phyloP scores from a whole-genome alignment of 2,329 filamentous ascomycete genomes.

The Phaeomoniella chlamydospora region DNA sequence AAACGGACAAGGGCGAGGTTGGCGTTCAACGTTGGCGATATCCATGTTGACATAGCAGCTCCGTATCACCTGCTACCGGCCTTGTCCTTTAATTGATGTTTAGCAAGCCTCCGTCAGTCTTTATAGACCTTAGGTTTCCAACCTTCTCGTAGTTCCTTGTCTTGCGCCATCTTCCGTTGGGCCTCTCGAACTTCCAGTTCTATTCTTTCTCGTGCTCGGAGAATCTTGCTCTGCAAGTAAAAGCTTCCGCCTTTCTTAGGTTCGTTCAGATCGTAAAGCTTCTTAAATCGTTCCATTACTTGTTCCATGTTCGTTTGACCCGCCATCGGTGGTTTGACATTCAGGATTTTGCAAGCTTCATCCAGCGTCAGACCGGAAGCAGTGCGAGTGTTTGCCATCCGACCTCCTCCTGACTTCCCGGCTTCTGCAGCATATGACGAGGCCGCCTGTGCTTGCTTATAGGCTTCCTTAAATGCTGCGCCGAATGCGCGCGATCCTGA shows the following conservation, averaged over 20 bases:
- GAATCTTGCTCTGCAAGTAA: constrained; percentile 93
- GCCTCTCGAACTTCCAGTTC: constrained; percentile 70
- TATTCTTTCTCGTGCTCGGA: constrained; percentile 81
- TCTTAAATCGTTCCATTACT: constrained; percentile 80
- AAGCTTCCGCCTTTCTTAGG: constrained; percentile 94
- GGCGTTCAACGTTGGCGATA: too few relatives aligned
- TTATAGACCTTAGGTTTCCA: constrained; percentile 96
- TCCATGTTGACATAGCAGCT: too few relatives aligned
- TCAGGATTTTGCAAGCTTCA: constrained; percentile 93
- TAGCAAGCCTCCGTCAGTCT: constrained; percentile 51
- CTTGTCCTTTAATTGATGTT: too few relatives aligned
- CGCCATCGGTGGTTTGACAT: constrained; percentile 74
- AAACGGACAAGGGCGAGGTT: too few relatives aligned
- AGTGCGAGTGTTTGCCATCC: constrained; percentile 36
- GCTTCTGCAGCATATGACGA: constrained; percentile 67
- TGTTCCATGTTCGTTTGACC: constrained; percentile 66
- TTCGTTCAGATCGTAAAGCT: constrained; percentile 85
- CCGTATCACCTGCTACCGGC: too few relatives aligned
- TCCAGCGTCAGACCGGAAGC: constrained; percentile 75
- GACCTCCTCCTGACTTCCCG: constrained; percentile 38
- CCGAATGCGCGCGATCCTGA: constrained; percentile 85
- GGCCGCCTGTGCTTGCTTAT: constrained; percentile 83
- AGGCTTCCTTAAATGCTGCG: constrained; percentile 84
- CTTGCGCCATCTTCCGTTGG: constrained; percentile 54
- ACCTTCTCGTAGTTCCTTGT: constrained; percentile 68